A percentile compares a stretch with the other conserved stretches of the same genome.
Evolutionary conservation across 306 rosid genomes (phyloP).

Genomic region (Inga laurina): DNA sequence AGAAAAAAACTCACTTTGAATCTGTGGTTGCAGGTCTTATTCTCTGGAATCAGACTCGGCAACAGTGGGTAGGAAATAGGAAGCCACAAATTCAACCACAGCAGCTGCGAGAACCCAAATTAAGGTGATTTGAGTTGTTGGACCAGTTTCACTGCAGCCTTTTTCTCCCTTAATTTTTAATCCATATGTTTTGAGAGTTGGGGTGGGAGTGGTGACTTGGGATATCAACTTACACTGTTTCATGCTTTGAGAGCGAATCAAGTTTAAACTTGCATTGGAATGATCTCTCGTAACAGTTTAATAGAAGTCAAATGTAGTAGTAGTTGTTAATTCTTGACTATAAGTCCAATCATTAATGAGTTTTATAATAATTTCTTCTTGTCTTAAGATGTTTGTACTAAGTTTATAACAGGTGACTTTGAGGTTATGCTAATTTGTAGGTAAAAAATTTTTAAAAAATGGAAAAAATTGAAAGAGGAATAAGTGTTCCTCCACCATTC

Average conservation of each 20-base stretch:
- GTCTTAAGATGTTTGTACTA: conserved; percentile 5
- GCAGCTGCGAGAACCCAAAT: conserved; percentile 75
- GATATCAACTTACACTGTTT: neutral
- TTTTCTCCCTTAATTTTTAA: neutral
- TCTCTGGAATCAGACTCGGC: conserved; percentile 93
- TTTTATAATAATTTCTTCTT: conserved; percentile 3
- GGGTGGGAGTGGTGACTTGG: neutral
- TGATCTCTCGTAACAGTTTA: neutral
- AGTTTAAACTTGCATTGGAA: neutral
- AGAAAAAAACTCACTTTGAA: neutral
- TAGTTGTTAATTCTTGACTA: neutral
- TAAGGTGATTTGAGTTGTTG: conserved; percentile 53
- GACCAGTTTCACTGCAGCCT: conserved; percentile 19
- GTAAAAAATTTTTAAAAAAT: neutral
- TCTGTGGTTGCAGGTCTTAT: conserved; percentile 69
- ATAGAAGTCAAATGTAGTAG: neutral
- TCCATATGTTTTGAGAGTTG: neutral
- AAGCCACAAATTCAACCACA: conserved; percentile 47
- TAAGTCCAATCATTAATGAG: neutral
- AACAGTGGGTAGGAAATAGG: conserved; percentile 78
- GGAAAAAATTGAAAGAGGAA: neutral
- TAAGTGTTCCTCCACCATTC: neutral
- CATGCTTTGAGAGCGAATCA: neutral
- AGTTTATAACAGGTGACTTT: conserved; percentile 8
- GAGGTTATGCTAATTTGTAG: neutral